These are phyloP conservation scores for Kitagawia praeruptora DNA, from an alignment of 129 eudicot species.

Conservation along the genomic window DNA sequence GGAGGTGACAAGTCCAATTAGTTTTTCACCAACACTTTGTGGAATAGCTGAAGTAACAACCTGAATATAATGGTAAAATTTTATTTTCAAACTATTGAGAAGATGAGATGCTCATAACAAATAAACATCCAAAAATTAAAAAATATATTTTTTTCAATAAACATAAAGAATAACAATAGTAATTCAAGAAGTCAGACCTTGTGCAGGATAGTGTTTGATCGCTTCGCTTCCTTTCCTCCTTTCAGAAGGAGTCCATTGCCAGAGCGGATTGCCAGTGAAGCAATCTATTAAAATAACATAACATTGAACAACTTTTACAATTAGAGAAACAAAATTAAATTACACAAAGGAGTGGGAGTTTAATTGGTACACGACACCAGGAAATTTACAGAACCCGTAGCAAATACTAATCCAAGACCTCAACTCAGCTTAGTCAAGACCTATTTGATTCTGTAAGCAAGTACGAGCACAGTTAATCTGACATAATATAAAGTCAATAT, in stretches of 20 bases:
- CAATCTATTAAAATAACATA: conserved; percentile 43
- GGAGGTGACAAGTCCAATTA: conserved; percentile 83
- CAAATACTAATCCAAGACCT: background rate
- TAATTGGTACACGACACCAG: background rate
- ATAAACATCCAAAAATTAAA: background rate
- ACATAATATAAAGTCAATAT: background rate
- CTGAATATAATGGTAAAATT: conserved; percentile 21
- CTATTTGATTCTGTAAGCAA: background rate
- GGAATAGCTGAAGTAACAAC: conserved; percentile 81
- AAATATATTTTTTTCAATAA: too few relatives aligned
- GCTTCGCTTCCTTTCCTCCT: conserved; percentile 95
- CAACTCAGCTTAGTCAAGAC: background rate
- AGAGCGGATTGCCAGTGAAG: conserved; percentile 82
- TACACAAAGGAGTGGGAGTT: background rate
- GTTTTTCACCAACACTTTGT: conserved; percentile 57
- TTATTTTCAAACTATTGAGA: background rate
- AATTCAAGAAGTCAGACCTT: conserved; percentile 39
- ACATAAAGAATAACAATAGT: background rate
- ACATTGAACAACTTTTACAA: conserved; percentile 7
- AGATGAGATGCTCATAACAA: background rate
- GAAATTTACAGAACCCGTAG: background rate
- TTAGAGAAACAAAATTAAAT: background rate
- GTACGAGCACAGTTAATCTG: background rate
- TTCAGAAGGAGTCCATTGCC: conserved; percentile 90
- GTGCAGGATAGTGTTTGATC: conserved; percentile 84